Conservation (phyloP, 495 filamentous ascomycete species). For the Friedmanniomyces simplex region DNA sequence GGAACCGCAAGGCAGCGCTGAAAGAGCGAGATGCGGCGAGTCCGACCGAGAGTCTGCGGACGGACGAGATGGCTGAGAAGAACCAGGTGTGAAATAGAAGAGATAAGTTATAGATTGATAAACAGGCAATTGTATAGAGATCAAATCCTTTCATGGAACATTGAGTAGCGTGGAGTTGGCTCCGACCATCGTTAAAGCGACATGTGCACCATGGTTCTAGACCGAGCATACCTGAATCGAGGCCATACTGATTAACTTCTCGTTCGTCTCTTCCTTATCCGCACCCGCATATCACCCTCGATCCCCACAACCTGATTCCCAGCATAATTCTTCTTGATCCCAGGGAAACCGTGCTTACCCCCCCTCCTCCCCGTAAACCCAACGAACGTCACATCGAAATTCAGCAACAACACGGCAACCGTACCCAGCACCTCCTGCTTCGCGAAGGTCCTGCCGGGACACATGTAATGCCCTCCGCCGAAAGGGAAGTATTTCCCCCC, state of each 20-base stretch:
- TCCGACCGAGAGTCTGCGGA: neutral
- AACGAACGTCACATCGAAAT: conserved; percentile 1
- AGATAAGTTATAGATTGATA: too few species aligned
- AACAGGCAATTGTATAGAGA: too few species aligned
- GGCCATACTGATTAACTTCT: neutral
- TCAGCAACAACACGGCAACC: conserved; percentile 1
- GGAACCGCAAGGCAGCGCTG: conserved; percentile 1
- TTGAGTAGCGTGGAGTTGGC: too few species aligned
- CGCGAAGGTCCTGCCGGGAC: conserved; percentile 1
- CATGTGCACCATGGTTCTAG: too few species aligned
- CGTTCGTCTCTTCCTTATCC: neutral
- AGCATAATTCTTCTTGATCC: conserved; percentile 2
- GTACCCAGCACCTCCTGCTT: conserved; percentile 7
- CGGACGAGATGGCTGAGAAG: neutral
- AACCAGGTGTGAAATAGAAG: neutral
- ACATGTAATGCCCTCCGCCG: conserved; percentile 5
- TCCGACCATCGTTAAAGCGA: too few species aligned
- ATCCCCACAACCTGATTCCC: conserved; percentile 11
- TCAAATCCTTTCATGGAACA: too few species aligned
- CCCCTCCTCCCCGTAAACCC: neutral
- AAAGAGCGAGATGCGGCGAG: neutral
- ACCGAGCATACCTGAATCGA: neutral
- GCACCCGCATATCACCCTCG: conserved; percentile 5
- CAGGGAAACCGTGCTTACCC: neutral
- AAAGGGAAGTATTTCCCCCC: conserved; percentile 4